A percentile compares a stretch with the other conserved stretches of the same genome.
Evolutionary conservation across 2,329 filamentous ascomycete genomes (phyloP).

Genomic region (Fusarium devonianum): DNA sequence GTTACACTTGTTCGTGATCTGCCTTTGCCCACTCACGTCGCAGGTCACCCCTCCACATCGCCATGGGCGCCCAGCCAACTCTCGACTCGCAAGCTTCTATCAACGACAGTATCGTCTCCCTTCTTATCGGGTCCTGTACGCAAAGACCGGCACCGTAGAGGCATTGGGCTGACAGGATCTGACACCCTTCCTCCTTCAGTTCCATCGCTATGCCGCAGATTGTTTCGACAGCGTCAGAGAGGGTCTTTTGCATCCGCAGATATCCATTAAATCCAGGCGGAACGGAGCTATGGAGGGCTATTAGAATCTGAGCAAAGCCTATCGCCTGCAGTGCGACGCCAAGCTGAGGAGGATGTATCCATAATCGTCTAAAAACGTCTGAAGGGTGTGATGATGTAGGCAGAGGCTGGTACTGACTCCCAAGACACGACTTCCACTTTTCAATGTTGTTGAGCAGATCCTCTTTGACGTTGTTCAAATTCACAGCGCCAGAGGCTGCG

Average conservation of each 20-base stretch:
- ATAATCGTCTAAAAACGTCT: constrained; percentile 31
- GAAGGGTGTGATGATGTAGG: constrained; percentile 53
- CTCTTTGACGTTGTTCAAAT: neutral
- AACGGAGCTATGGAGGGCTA: constrained; percentile 41
- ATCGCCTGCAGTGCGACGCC: constrained; percentile 60
- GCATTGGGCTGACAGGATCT: constrained; percentile 52
- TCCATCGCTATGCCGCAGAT: constrained; percentile 59
- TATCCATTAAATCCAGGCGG: constrained; percentile 52
- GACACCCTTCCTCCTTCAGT: constrained; percentile 49
- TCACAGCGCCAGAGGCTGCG: neutral
- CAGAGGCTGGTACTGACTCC: constrained; percentile 50
- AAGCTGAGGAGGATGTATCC: constrained; percentile 58
- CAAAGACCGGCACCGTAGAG: constrained; percentile 52
- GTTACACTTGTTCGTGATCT: constrained; percentile 66
- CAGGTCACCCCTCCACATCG: neutral
- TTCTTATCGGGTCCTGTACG: constrained; percentile 47
- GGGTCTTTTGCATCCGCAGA: constrained; percentile 39
- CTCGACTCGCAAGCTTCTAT: constrained; percentile 47
- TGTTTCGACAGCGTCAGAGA: constrained; percentile 34
- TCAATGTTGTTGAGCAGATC: constrained; percentile 41
- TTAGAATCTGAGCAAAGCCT: constrained; percentile 59
- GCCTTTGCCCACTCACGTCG: neutral
- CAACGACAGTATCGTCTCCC: constrained; percentile 47
- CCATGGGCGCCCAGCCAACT: constrained; percentile 45
- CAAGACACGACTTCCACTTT: constrained; percentile 44